Evolutionary conservation across 768 basidiomycete species (phyloP).

Genomic region (Melanogaster broomeanus): DNA sequence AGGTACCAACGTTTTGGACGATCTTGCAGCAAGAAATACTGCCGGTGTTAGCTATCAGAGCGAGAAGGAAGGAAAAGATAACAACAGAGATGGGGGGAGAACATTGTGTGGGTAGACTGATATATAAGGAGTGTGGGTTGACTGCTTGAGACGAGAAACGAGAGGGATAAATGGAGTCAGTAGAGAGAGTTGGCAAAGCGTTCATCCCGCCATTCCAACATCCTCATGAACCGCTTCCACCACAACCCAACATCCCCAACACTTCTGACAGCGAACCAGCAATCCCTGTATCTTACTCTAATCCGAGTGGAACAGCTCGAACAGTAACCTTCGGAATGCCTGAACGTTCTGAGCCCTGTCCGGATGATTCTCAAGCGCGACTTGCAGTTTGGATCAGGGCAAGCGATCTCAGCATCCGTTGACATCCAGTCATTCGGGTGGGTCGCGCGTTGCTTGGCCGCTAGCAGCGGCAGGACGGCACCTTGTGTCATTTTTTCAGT

Average conservation of each 20-base stretch:
- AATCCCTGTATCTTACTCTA: background rate
- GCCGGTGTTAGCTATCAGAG: constrained; percentile 18
- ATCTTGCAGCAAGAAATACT: constrained; percentile 32
- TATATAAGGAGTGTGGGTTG: background rate
- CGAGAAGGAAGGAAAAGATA: background rate
- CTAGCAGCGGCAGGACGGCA: constrained; percentile 63
- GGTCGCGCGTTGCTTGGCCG: constrained; percentile 63
- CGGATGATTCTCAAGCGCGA: constrained; percentile 54
- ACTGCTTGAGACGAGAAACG: background rate
- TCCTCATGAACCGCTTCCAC: background rate
- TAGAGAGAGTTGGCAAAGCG: background rate
- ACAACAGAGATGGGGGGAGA: background rate
- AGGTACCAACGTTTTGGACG: constrained; percentile 18
- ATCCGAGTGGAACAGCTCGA: constrained; percentile 44
- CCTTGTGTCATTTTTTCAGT: constrained; percentile 33
- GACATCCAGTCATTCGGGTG: constrained; percentile 68
- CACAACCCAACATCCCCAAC: background rate
- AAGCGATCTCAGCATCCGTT: constrained; percentile 63
- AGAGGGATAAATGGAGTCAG: background rate
- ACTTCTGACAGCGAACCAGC: background rate
- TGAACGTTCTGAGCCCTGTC: constrained; percentile 53
- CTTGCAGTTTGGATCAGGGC: constrained; percentile 67
- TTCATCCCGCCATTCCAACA: background rate
- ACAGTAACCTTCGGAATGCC: constrained; percentile 55
- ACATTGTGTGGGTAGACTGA: background rate